Evolutionary conservation across 345 rosid species (phyloP).

Genomic region (Eutrema heterophyllum): DNA sequence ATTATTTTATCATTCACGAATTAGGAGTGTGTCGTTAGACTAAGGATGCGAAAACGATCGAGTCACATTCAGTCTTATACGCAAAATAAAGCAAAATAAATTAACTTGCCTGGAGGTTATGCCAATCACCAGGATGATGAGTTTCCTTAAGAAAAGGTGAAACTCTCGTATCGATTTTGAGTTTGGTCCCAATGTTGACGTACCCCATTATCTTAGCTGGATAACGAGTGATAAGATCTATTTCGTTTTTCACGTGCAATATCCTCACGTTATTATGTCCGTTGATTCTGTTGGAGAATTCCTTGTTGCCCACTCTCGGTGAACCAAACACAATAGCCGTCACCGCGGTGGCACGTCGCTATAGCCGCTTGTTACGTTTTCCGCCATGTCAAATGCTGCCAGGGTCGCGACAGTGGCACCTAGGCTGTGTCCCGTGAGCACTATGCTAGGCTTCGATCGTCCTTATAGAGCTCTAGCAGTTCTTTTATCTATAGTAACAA

Average conservation of each 20-base stretch:
- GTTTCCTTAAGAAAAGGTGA: conserved; percentile 64
- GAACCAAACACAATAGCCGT: conserved; percentile 68
- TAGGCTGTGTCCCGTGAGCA: conserved; percentile 67
- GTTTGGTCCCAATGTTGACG: conserved; percentile 39
- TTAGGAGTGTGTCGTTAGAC: too few relatives aligned
- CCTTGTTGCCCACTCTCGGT: conserved; percentile 72
- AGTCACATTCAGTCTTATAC: too few relatives aligned
- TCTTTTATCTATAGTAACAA: conserved; percentile 36
- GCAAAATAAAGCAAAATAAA: too few relatives aligned
- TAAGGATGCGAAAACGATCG: too few relatives aligned
- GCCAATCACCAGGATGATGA: conserved; percentile 76
- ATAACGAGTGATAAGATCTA: conserved; percentile 70
- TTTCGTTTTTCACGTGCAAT: conserved; percentile 55
- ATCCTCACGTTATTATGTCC: conserved; percentile 43
- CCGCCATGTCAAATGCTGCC: conserved; percentile 57
- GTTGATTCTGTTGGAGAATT: conserved; percentile 42
- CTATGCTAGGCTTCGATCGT: conserved; percentile 57
- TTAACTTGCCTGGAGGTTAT: conserved; percentile 41
- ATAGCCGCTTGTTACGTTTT: conserved; percentile 44
- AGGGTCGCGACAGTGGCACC: conserved; percentile 68
- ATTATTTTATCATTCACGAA: too few relatives aligned
- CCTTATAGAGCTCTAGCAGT: conserved; percentile 43
- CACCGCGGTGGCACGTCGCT: conserved; percentile 46
- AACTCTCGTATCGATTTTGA: conserved; percentile 63
- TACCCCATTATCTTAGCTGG: conserved; percentile 65